Conservation (phyloP, 1,284 basidiomycete genomes). For the Heliocybe sulcata region DNA sequence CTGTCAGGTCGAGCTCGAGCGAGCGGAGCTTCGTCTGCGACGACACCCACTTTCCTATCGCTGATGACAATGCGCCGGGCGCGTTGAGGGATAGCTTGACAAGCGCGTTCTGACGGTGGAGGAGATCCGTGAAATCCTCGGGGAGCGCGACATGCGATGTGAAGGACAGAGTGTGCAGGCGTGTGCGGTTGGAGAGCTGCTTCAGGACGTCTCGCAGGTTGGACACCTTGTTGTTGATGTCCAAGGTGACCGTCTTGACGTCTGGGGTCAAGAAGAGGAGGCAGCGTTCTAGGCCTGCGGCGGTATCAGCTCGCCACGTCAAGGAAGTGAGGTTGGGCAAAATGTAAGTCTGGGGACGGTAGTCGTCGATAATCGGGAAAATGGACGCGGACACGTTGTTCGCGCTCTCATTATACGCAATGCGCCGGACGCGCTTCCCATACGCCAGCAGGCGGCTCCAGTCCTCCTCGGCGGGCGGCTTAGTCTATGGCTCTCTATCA, state of each 20-base stretch:
- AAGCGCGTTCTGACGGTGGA: conserved; percentile 48
- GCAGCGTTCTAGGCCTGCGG: conserved; percentile 55
- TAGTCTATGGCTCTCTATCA: conserved; percentile 32
- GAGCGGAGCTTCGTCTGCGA: conserved; percentile 49
- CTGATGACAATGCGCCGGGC: conserved; percentile 59
- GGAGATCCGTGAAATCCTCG: conserved; percentile 57
- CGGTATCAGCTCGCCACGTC: conserved; percentile 63
- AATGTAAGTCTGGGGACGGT: conserved; percentile 51
- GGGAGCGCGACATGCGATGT: conserved; percentile 60
- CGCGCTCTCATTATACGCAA: conserved; percentile 61
- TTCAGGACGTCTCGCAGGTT: conserved; percentile 55
- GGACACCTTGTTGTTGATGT: conserved; percentile 48
- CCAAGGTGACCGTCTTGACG: conserved; percentile 51
- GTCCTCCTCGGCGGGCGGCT: conserved; percentile 52
- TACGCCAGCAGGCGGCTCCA: conserved; percentile 61
- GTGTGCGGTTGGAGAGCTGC: conserved; percentile 51
- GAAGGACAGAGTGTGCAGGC: conserved; percentile 59
- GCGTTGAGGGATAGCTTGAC: conserved; percentile 60
- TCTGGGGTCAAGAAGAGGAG: conserved; percentile 56
- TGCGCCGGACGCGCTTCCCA: conserved; percentile 54
- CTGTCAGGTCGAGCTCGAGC: conserved; percentile 64
- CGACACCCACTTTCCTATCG: conserved; percentile 63
- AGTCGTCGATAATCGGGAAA: conserved; percentile 57
- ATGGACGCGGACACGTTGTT: conserved; percentile 55
- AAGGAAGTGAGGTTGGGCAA: conserved; percentile 62